These are phyloP conservation scores for Houttuynia cordata DNA, from an alignment of 164 flowering plant genomes.

Conservation along the genomic window DNA sequence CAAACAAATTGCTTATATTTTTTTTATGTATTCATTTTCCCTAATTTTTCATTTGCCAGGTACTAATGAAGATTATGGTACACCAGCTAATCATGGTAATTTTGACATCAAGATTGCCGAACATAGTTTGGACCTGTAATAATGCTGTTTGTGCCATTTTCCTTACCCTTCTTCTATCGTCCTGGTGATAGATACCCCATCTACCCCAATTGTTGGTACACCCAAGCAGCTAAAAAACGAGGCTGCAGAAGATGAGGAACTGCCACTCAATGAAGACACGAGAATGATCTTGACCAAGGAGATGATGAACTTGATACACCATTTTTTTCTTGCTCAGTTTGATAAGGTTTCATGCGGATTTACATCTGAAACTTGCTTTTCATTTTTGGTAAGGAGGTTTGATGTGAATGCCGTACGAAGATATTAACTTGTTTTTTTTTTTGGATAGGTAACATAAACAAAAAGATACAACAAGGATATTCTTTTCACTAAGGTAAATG, in stretches of 20 bases:
- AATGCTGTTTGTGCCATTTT: neutral
- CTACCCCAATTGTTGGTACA: constrained; percentile 43
- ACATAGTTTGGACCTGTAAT: neutral
- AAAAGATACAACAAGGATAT: constrained; percentile 87
- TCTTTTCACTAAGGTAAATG: constrained; percentile 74
- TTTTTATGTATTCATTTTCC: constrained; percentile 6
- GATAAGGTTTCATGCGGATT: constrained; percentile 64
- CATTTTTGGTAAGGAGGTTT: neutral
- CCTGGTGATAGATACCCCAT: constrained; percentile 38
- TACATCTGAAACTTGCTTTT: no score
- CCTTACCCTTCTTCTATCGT: neutral
- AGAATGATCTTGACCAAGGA: constrained; percentile 69
- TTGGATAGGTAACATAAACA: constrained; percentile 74
- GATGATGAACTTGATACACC: constrained; percentile 72
- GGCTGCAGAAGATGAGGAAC: constrained; percentile 60
- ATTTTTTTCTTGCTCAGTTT: constrained; percentile 90
- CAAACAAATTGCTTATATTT: neutral
- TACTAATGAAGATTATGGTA: constrained; percentile 82
- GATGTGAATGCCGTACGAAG: neutral
- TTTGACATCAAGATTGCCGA: no score
- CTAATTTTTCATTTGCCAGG: constrained; percentile 82
- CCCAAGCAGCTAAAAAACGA: constrained; percentile 32
- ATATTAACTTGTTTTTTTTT: neutral
- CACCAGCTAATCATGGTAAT: constrained; percentile 74
- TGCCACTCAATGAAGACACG: constrained; percentile 74